These are phyloP conservation scores for Pseudoneurospora amorphoporcata DNA, from an alignment of 495 filamentous ascomycete genomes.

Conservation along the genomic window DNA sequence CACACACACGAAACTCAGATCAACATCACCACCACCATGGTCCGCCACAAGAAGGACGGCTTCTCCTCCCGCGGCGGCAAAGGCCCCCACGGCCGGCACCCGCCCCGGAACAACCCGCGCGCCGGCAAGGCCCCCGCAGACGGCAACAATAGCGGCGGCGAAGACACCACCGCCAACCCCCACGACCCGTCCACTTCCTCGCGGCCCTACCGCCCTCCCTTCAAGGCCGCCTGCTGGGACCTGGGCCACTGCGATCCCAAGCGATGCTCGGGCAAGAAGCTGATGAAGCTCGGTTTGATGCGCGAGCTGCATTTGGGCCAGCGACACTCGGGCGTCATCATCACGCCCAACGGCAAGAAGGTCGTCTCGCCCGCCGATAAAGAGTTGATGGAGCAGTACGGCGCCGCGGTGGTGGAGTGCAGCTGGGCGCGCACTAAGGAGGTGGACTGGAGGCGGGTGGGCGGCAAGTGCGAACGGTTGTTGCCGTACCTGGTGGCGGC, in stretches of 20 bases:
- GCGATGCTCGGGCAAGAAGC: conserved; percentile 85
- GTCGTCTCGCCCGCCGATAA: conserved; percentile 72
- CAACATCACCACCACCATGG: conserved; percentile 42
- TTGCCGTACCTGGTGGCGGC: conserved; percentile 93
- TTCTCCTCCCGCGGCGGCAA: conserved; percentile 58
- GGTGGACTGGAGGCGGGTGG: conserved; percentile 82
- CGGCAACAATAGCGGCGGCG: conserved; percentile 24
- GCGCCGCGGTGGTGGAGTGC: conserved; percentile 93
- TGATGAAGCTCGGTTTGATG: conserved; percentile 89
- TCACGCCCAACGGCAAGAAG: conserved; percentile 86
- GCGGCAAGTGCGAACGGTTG: conserved; percentile 88
- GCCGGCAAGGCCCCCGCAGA: conserved; percentile 4
- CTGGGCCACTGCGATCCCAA: conserved; percentile 96
- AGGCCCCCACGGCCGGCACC: conserved; percentile 37
- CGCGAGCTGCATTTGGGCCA: conserved; percentile 85
- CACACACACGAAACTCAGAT: background rate
- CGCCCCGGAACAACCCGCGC: conserved; percentile 21
- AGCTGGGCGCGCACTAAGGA: conserved; percentile 90
- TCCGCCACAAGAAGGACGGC: conserved; percentile 90
- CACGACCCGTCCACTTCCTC: conserved; percentile 21
- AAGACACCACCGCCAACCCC: conserved; percentile 7
- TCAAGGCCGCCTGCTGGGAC: conserved; percentile 96
- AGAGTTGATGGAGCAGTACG: conserved; percentile 71
- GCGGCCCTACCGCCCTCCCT: conserved; percentile 44
- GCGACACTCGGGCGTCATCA: conserved; percentile 79